Evolutionary conservation across 129 eudicot genomes (phyloP), one percentile per base, ranked within the genome.

Genomic region (Deinandra increscens): DNA sequence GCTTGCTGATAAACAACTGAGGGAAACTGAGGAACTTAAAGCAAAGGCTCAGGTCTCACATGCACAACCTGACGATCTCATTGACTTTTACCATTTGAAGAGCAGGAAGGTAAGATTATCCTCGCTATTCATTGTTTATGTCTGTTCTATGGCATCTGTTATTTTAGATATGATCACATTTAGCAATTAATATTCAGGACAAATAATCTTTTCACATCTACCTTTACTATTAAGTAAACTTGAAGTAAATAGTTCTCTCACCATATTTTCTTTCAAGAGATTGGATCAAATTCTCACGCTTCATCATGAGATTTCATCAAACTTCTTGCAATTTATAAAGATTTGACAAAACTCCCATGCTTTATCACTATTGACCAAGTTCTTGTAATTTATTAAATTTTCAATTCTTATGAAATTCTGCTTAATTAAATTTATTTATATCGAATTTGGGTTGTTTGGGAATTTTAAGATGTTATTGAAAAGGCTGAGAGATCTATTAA

Each of bases 51-150:
- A 78, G 80, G 75, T 87, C 41, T 84, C 98, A 49, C 84, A 80
- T 71, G 83, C 97, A 65, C 98, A 93, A 66, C 98, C 98, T 18
- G 98, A 93, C 81, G 98, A 93, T 73, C 92, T 89, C 58, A 93
- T 93, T 73, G 98, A 93, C 74, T 93, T 93, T 72, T 93, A 93
- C 66, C 98, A 93, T 83, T 56, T 93, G 83, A 89, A 93, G 90
- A 93, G 97, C 81, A 83, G 97, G 75, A 89, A 78, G 97, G 98
- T 93, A 85, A 79, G 56, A 15, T 44, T 19, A 26, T 75, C 3
- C 63, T 22, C 45, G 48, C 5, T 15, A 41, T 36, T 59, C 22
- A 15, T 29, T 60, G 26, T 38, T 55, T 64, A 9, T 64, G 17
- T 64, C 10, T 37, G 20, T 69, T 8, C n/a, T 37, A 41, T 53